Conservation (phyloP, 257 asterid species). For the Perilla frutescens region DNA sequence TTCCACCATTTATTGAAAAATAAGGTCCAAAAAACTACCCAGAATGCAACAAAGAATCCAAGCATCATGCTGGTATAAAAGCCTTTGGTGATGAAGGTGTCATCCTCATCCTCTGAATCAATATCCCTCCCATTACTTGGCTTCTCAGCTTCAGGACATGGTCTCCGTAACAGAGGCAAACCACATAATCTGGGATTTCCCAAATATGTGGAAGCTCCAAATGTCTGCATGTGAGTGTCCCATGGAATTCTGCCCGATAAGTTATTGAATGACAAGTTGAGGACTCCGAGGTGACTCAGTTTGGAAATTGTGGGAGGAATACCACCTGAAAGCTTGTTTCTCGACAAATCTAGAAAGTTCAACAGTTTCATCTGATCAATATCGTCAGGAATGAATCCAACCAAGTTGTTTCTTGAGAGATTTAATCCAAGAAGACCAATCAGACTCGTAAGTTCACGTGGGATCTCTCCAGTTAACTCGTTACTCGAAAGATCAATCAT, state of each 20-base stretch:
- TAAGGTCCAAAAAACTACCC: slow-evolving; percentile 27
- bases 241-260: not conserved
- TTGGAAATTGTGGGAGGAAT: not conserved
- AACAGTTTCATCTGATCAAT: not conserved
- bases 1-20: not conserved
- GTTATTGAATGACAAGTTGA: slow-evolving; percentile 45
- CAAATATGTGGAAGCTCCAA: not conserved
- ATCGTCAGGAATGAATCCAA: slow-evolving; percentile 2
- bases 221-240: not conserved
- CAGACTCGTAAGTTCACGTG: not conserved
- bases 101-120: not conserved
- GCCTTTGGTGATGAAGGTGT: slow-evolving; percentile 18
- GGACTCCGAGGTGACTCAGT: not conserved
- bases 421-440: not conserved
- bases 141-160: not conserved
- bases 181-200: slow-evolving; percentile 11
- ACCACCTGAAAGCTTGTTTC: not conserved
- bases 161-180: not conserved
- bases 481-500: slow-evolving; percentile 14
- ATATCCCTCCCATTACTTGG: not conserved
- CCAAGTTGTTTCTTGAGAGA: not conserved
- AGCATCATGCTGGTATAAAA: slow-evolving; percentile 31
- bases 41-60: slow-evolving; percentile 28
- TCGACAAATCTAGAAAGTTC: slow-evolving; percentile 38
- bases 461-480: not conserved